Base-by-base conservation (phyloP, 345 rosid species). In the Durio zibethinus region DNA sequence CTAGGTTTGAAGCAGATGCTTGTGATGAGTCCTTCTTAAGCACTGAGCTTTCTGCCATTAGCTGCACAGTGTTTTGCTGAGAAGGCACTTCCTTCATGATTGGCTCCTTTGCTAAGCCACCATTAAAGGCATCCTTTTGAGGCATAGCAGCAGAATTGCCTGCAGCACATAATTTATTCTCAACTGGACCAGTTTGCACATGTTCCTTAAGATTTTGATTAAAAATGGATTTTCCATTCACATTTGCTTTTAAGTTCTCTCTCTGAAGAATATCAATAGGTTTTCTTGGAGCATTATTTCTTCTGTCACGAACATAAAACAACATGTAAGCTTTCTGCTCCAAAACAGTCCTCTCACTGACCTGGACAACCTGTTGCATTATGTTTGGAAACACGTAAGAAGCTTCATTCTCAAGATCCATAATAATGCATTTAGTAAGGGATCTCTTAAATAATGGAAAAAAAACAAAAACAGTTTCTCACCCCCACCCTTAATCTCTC, bases 281-380 rank as follows among this genome's bases (percentile, higher is more conserved):
- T 80, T 83, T 92, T 80, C 86, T 92, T 0, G 85, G 82, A 77
- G 82, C 74, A 48, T 64, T 21, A 85, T 82, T 82, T 79, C 81
- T 89, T 87, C 92, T 85, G 78, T 92, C 98, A 75, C 95, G 97
- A 48, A 96, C 98, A 87, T 96, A 96, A 84, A 96, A 96, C 77
- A 96, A 74, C 99, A 96, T 96, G 82, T 96, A 96, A 43, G 99
- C 99, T 88, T 92, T 93, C 85, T 96, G 98, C 6, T 91, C 85
- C 62, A 93, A 84, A 73, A 96, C 98, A 31, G 83, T 79, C 75
- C 85, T 90, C 86, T 96, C 97, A 33, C 89, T 85, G 78, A 93
- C 99, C 81, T 87, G 95, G 73, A 72, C 36, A 78, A 95, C 99
- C 99, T 95, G 91, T 75, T 76, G 66, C 81, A 84, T 78, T 25